Conservation (phyloP, 169 alveolate genomes). For the Babesia divergens region DNA sequence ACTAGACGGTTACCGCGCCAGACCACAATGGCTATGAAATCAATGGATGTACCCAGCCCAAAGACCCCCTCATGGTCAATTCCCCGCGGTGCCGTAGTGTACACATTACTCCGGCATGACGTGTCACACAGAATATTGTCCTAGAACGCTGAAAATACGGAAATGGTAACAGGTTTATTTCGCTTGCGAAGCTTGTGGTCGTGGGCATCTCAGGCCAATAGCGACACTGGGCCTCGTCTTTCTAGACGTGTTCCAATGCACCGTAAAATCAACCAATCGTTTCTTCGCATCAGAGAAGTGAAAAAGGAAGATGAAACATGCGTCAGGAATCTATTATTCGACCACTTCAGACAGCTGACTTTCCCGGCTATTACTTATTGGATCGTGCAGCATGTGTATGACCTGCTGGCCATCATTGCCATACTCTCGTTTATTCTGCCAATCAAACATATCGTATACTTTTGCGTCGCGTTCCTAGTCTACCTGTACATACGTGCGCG, state of each 20-base stretch:
- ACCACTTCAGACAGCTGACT: constrained; percentile 73
- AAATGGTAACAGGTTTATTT: not conserved
- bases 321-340: constrained; percentile 68
- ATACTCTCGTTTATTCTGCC: constrained; percentile 70
- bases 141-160: not conserved
- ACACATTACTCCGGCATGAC: not conserved
- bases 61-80: too few species aligned
- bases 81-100: too few species aligned
- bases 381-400: constrained; percentile 76
- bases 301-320: constrained; percentile 54
- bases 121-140: not conserved
- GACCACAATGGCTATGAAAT: too few species aligned
- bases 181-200: not conserved
- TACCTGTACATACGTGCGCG: constrained; percentile 81
- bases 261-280: constrained; percentile 23
- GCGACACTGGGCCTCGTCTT: not conserved
- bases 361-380: constrained; percentile 76
- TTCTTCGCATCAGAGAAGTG: constrained; percentile 44
- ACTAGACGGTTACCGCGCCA: too few species aligned
- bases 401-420: constrained; percentile 68
- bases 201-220: not conserved
- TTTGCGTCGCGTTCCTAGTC: constrained; percentile 68
- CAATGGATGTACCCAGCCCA: too few species aligned
- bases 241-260: not conserved
- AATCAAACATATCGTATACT: constrained; percentile 68